Evolutionary conservation across 1,284 basidiomycete genomes (phyloP).

Genomic region (Coniophora puteana): DNA sequence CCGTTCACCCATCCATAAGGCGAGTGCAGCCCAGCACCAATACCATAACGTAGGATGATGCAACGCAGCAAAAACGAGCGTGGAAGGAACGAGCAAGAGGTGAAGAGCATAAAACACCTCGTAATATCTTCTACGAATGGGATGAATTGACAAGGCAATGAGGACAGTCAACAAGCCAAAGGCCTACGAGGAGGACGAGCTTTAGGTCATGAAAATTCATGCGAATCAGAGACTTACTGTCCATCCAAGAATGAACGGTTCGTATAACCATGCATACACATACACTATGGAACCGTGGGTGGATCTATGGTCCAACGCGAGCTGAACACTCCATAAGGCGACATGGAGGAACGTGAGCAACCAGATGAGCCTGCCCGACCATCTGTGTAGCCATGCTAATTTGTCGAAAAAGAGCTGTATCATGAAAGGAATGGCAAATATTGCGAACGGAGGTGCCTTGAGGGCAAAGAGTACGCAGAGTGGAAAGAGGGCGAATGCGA

Average conservation of each 20-base stretch:
- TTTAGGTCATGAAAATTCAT: constrained; percentile 7
- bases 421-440: constrained; percentile 70
- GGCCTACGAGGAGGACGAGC: constrained; percentile 41
- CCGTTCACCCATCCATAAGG: constrained; percentile 67
- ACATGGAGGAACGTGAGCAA: constrained; percentile 68
- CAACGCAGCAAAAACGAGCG: constrained; percentile 56
- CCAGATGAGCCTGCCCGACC: constrained; percentile 75
- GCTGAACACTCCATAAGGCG: constrained; percentile 73
- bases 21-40: constrained; percentile 67
- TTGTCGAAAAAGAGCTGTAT: constrained; percentile 78
- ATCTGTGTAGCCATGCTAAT: constrained; percentile 68
- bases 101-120: constrained; percentile 78
- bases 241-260: constrained; percentile 74
- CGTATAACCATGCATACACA: constrained; percentile 61
- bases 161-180: constrained; percentile 71
- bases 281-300: constrained; percentile 55
- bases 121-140: constrained; percentile 67
- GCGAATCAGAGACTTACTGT: constrained; percentile 45
- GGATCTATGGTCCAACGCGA: constrained; percentile 48
- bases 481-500: constrained; percentile 78
- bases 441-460: constrained; percentile 79
- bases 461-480: constrained; percentile 76
- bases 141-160: constrained; percentile 58
- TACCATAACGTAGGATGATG: constrained; percentile 70
- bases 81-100: constrained; percentile 61